These are phyloP conservation scores for Trichoderma hamatum DNA, from an alignment of 2,329 filamentous ascomycete species.

Conservation along the genomic window DNA sequence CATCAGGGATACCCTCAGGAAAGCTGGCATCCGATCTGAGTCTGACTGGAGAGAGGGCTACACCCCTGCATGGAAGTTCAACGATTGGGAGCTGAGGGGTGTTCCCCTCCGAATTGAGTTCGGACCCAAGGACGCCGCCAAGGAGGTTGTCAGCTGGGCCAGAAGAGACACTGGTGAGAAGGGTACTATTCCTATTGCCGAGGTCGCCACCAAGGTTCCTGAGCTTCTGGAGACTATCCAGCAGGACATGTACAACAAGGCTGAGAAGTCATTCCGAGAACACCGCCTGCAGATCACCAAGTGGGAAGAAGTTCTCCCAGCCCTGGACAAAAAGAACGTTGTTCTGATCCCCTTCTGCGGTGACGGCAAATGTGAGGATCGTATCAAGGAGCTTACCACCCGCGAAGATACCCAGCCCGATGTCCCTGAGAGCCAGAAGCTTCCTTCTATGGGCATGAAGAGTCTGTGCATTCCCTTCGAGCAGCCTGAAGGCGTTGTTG, in stretches of 20 bases:
- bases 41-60: conserved; percentile 88
- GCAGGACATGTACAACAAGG: conserved; percentile 74
- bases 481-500: conserved; percentile 77
- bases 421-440: conserved; percentile 56
- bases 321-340: conserved; percentile 89
- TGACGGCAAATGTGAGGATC: conserved; percentile 80
- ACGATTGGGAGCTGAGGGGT: conserved; percentile 97
- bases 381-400: conserved; percentile 90
- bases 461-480: conserved; percentile 75
- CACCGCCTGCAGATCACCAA: conserved; percentile 81
- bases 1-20: conserved; percentile 69
- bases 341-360: conserved; percentile 90
- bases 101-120: conserved; percentile 94
- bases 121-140: conserved; percentile 89
- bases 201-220: conserved; percentile 74
- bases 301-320: conserved; percentile 90
- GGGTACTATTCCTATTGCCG: conserved; percentile 73
- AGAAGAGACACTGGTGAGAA: conserved; percentile 89
- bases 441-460: conserved; percentile 68
- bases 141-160: conserved; percentile 80
- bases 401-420: conserved; percentile 66
- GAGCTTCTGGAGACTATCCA: conserved; percentile 89
- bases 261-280: conserved; percentile 74
- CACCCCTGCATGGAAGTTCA: conserved; percentile 97
- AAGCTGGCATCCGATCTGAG: conserved; percentile 75